Evolutionary conservation across 345 rosid genomes (phyloP).

Genomic region (Citropsis articulata): DNA sequence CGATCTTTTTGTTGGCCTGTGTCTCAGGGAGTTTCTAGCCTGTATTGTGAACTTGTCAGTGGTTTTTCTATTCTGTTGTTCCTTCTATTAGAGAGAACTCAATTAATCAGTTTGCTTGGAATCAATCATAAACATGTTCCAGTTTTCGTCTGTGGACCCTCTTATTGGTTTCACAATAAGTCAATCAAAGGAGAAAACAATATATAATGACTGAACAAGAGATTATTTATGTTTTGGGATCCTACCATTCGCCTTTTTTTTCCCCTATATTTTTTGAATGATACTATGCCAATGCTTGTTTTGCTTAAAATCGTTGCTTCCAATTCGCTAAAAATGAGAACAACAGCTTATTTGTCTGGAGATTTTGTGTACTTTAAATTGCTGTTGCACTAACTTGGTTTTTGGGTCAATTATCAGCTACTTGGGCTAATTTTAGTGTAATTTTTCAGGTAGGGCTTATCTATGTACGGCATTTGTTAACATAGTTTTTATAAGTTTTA

Average conservation of each 20-base stretch:
- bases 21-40: background rate
- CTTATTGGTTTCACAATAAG: background rate
- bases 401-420: no score
- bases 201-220: background rate
- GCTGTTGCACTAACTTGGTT: no score
- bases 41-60: constrained; percentile 5
- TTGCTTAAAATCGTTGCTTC: no score
- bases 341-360: no score
- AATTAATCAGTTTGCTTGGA: background rate
- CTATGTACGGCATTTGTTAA: no score
- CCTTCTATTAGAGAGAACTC: background rate
- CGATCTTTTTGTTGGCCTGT: background rate
- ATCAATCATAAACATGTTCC: background rate
- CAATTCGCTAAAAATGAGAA: no score
- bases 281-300: no score
- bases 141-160: background rate
- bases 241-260: background rate
- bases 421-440: no score
- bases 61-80: background rate
- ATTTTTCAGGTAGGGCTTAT: no score
- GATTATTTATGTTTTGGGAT: background rate
- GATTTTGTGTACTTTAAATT: no score
- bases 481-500: no score
- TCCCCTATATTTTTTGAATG: no score
- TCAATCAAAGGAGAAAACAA: background rate